Base-by-base conservation (phyloP, 768 basidiomycete species). In the Leccinum ochraceum region DNA sequence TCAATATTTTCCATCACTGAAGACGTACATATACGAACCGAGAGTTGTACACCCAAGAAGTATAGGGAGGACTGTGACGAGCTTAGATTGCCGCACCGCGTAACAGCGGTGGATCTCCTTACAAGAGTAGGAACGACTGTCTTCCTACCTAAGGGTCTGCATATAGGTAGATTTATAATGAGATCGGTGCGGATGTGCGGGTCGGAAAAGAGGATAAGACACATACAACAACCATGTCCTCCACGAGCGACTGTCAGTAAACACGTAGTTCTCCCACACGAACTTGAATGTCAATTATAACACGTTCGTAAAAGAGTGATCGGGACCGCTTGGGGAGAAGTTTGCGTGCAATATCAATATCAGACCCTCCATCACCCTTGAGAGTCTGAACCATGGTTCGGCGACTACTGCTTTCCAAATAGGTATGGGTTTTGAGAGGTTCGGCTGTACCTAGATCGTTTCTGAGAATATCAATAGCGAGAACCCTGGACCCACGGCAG, bases 11-110 rank as follows among this genome's bases (percentile, higher is more conserved):
- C 37, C 11, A 17, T 10, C 16, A 14, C 32, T 13, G 11, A 16
- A 3, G 22, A 24, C 54, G 0, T 16, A 37, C 3, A 30, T 13
- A 9, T 34, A 3, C 72, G 14, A 62, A 72, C 76, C 59, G 8
- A 52, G 63, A 14, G 71, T 63, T n/a, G 53, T 60, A 53, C 60
- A 66, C 75, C 74, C 74, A 32, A 73, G 59, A 6, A 76, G 24
- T 9, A 17, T 17, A 3, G 76, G 76, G 1, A 75, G 4, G 5
- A 72, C 20, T 56, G 76, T 67, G 20, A 72, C 34, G 3, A 53
- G 58, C 9, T 66, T 56, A 6, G 66, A 69, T 24, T 71, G 71
- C 75, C 75, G 75, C 20, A 71, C 72, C 17, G 2, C 71, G 67
- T 76, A 75, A 51, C 65, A 69, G 2, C 69, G 67, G 49, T 69